Conservation (phyloP, 164 flowering plant species). For the Tetracentron sinense region DNA sequence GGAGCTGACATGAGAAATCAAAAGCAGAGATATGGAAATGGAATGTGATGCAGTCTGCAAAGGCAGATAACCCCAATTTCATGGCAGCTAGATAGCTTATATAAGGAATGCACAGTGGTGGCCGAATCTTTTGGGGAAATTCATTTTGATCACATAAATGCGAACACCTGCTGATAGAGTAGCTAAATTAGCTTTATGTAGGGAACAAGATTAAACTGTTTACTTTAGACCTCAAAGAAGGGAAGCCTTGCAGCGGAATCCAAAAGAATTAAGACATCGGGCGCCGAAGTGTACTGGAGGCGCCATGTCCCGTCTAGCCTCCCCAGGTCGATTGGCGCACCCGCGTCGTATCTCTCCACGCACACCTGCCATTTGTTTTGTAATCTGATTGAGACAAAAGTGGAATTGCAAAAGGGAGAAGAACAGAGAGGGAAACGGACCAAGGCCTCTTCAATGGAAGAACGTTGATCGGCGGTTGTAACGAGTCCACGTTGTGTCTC, state of each 20-base stretch:
- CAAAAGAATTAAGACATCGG: slow-evolving; percentile 82
- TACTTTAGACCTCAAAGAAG: slow-evolving; percentile 72
- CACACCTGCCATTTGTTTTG: slow-evolving; percentile 38
- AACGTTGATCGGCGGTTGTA: slow-evolving; percentile 69
- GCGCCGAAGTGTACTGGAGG: slow-evolving; percentile 88
- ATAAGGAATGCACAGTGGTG: too few relatives aligned
- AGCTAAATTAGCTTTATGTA: too few relatives aligned
- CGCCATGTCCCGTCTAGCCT: slow-evolving; percentile 97
- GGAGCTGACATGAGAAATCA: too few relatives aligned
- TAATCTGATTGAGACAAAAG: not conserved
- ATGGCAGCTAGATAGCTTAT: too few relatives aligned
- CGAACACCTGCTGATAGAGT: too few relatives aligned
- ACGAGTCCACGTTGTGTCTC: slow-evolving; percentile 77
- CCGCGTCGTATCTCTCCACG: slow-evolving; percentile 62
- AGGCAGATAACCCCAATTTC: too few relatives aligned
- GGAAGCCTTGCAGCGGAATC: slow-evolving; percentile 73
- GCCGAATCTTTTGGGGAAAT: too few relatives aligned
- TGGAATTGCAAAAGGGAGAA: not conserved
- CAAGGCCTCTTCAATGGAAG: slow-evolving; percentile 77
- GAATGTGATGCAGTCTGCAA: too few relatives aligned
- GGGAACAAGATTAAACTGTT: too few relatives aligned
- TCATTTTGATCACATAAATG: too few relatives aligned
- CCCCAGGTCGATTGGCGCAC: slow-evolving; percentile 46
- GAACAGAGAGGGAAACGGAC: slow-evolving; percentile 27
- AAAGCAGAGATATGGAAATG: too few relatives aligned